phyloP scores from a whole-genome alignment of 208 protist species.

The Acanthamoeba healyi region DNA sequence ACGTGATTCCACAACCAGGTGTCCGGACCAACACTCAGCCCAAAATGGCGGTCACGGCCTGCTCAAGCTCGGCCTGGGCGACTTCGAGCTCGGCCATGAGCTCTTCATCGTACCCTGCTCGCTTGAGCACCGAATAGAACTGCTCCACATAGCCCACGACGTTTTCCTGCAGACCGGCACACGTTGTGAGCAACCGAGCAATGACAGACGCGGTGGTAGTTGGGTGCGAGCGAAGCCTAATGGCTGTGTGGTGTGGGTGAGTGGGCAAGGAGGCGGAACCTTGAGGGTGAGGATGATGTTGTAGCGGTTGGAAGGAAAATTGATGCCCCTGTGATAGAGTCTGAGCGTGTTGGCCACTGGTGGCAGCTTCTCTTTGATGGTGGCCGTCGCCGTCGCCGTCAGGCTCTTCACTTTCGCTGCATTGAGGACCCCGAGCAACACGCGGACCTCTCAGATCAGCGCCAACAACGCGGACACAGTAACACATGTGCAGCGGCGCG shows the following conservation, averaged over 20 bases:
- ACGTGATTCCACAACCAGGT: too few species aligned
- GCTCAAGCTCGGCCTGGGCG: neutral
- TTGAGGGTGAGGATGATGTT: constrained; percentile 29
- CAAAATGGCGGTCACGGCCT: neutral
- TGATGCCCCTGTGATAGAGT: constrained; percentile 15
- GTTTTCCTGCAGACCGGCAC: neutral
- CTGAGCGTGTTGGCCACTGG: neutral
- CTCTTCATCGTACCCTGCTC: neutral
- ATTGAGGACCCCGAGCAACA: neutral
- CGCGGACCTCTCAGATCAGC: neutral
- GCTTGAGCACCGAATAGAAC: neutral
- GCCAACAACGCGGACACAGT: neutral
- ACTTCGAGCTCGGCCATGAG: neutral
- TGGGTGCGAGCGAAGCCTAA: too few species aligned
- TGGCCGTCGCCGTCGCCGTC: neutral
- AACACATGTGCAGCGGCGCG: neutral
- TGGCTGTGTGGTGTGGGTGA: neutral
- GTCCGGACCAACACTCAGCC: too few species aligned
- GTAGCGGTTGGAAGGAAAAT: neutral
- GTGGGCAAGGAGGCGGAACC: neutral
- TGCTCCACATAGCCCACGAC: neutral
- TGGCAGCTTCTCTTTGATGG: neutral
- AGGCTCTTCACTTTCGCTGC: neutral
- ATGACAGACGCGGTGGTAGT: neutral
- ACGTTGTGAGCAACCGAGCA: neutral